Evolutionary conservation across 2,329 filamentous ascomycete genomes (phyloP).

Genomic region (Colletotrichum euphorbiae): DNA sequence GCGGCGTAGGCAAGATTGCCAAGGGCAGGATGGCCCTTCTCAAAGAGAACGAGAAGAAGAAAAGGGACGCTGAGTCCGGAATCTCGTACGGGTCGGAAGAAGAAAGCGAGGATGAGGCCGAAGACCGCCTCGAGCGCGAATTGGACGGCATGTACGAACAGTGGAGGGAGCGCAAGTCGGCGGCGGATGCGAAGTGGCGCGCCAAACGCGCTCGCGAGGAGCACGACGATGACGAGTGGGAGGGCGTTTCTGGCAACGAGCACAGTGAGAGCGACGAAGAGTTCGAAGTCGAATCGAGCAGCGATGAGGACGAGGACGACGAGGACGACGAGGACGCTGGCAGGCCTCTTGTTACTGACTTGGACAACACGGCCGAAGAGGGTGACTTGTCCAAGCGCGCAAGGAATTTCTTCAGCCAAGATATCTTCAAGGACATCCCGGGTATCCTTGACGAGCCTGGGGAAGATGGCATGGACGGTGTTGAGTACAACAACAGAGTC

Average conservation of each 20-base stretch:
- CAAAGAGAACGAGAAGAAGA: slow-evolving; percentile 65
- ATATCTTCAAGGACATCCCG: slow-evolving; percentile 88
- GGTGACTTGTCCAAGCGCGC: slow-evolving; percentile 85
- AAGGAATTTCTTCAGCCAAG: slow-evolving; percentile 90
- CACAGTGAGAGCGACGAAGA: slow-evolving; percentile 71
- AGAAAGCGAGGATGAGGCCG: slow-evolving; percentile 74
- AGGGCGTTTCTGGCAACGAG: slow-evolving; percentile 81
- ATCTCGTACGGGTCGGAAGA: slow-evolving; percentile 59
- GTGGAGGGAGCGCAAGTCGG: slow-evolving; percentile 83
- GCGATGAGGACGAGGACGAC: slow-evolving; percentile 49
- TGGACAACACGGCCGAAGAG: slow-evolving; percentile 57
- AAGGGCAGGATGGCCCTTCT: slow-evolving; percentile 83
- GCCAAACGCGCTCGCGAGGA: slow-evolving; percentile 89
- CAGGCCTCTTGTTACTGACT: slow-evolving; percentile 51
- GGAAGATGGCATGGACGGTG: slow-evolving; percentile 49
- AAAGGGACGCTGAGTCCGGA: slow-evolving; percentile 72
- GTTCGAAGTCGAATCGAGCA: slow-evolving; percentile 66
- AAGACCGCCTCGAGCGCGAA: slow-evolving; percentile 84
- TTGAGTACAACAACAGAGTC: slow-evolving; percentile 43
- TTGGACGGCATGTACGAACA: slow-evolving; percentile 89
- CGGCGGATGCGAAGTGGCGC: slow-evolving; percentile 85
- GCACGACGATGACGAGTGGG: slow-evolving; percentile 89
- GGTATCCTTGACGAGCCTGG: slow-evolving; percentile 67
- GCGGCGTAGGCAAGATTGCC: slow-evolving; percentile 74
- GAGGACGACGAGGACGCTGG: slow-evolving; percentile 44